These are phyloP conservation scores for Gastrolobium villosum DNA, from an alignment of 306 rosid species.

Conservation along the genomic window DNA sequence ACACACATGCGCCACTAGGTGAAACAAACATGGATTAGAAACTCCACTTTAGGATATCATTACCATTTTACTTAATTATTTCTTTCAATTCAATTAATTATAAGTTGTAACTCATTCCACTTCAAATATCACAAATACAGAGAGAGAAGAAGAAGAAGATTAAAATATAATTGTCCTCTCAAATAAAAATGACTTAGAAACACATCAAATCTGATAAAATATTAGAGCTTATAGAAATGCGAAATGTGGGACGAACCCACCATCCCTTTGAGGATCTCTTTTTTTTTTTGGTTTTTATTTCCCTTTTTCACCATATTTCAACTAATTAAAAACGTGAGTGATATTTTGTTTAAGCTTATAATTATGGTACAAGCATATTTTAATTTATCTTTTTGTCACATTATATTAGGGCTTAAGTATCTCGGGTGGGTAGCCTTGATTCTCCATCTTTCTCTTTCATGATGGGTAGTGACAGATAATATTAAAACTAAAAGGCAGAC, in stretches of 20 bases:
- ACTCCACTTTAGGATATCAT: not conserved
- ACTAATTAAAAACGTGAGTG: not conserved
- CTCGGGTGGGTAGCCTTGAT: constrained; percentile 12
- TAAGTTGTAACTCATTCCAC: not conserved
- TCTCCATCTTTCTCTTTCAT: not conserved
- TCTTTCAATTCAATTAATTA: not conserved
- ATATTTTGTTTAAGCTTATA: not conserved
- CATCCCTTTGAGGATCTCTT: not conserved
- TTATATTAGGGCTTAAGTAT: constrained; percentile 19
- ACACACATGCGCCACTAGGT: constrained; percentile 17
- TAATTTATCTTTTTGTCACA: not conserved
- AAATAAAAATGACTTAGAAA: not conserved
- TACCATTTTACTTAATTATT: not conserved
- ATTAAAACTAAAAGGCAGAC: constrained; percentile 27
- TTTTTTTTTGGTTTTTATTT: too few species aligned
- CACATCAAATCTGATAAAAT: not conserved
- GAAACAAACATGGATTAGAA: not conserved
- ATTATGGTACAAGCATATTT: not conserved
- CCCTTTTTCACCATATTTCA: not conserved
- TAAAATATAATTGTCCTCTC: not conserved
- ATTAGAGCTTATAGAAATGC: not conserved
- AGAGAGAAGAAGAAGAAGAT: not conserved
- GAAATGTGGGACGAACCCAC: not conserved
- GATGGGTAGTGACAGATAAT: constrained; percentile 40
- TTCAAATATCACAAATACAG: not conserved